Percentiles rank a stretch among this genome's conserved stretches.
phyloP scores from a whole-genome alignment of 176 grass and related monocot species.

The Ensete glaucum region DNA sequence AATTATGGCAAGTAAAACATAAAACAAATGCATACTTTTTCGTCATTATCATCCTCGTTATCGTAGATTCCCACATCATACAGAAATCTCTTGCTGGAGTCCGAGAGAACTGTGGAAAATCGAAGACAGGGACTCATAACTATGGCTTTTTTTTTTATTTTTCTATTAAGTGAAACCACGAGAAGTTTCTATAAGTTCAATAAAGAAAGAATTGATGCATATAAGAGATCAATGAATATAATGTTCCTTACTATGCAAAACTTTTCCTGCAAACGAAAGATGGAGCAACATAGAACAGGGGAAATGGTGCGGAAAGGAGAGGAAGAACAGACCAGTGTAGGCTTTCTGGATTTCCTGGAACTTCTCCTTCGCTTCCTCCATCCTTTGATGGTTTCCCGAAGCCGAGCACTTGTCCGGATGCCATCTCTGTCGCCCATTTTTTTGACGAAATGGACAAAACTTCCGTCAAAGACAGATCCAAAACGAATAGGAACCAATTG shows the following conservation, averaged over 20 bases:
- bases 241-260: too few species aligned
- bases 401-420: slow-evolving; percentile 82
- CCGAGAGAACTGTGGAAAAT: slow-evolving; percentile 67
- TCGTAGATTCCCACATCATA: slow-evolving; percentile 84
- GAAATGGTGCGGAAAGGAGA: background rate
- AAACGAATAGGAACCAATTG: background rate
- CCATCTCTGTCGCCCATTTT: slow-evolving; percentile 47
- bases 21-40: slow-evolving; percentile 12
- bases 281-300: slow-evolving; percentile 15
- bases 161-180: too few species aligned
- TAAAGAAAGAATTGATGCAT: too few species aligned
- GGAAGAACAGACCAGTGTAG: slow-evolving; percentile 43
- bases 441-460: background rate
- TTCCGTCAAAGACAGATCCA: too few species aligned
- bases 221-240: too few species aligned
- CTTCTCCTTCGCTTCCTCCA: slow-evolving; percentile 87
- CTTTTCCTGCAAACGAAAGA: background rate
- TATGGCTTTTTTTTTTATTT: too few species aligned
- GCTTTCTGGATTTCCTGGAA: slow-evolving; percentile 95
- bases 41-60: slow-evolving; percentile 55
- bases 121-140: background rate
- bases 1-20: background rate
- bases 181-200: too few species aligned
- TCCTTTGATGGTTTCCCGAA: slow-evolving; percentile 43
- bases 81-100: slow-evolving; percentile 86